Base-by-base conservation (phyloP, 225 moss, liverwort and hornwort species). In the Rhytidiadelphus loreus region DNA sequence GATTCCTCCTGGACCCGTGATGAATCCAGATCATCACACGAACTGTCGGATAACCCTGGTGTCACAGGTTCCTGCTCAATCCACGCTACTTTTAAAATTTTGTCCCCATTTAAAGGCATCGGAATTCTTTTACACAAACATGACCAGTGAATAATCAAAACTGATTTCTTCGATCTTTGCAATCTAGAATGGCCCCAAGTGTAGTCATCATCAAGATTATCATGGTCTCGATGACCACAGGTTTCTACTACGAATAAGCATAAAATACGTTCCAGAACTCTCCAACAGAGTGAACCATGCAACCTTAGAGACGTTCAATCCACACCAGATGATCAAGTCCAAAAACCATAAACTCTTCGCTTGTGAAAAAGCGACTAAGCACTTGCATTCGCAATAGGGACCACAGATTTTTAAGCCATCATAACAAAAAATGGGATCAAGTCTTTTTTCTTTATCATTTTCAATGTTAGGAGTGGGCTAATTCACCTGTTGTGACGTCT, bases 401-500 rank as follows among this genome's bases (percentile, higher is more conserved):
- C 57, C 76, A 63, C 87, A 82, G 32, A 76, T 60, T 80, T 80
- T 25, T 2, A 89, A 89, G 68, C 75, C 55, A 44, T 81, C 87
- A 57, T 39, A 76, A 70, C 77, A 71, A 79, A 89, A 85, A n/a
- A 58, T 46, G 68, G 88, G 61, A 11, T 46, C 46, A 82, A 48
- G 35, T 3, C 28, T 44, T 29, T 13, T 28, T 65, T 29, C 74
- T 88, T 65, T 48, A 84, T 35, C 44, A 14, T 61, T 88, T 83
- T 84, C 81, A 80, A 89, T 77, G 37, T 33, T 71, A 64, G 83
- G 63, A 82, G 84, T 44, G 60, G 55, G 86, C 53, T 77, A 52
- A 82, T 52, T 93, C 88, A 94, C 94, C 94, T 94, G 93, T 70
- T 78, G 90, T 26, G 87, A 63, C 69, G 77, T 81, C 77, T 85